Base-by-base conservation (phyloP, 75 land plant species). In the Pinus taeda region DNA sequence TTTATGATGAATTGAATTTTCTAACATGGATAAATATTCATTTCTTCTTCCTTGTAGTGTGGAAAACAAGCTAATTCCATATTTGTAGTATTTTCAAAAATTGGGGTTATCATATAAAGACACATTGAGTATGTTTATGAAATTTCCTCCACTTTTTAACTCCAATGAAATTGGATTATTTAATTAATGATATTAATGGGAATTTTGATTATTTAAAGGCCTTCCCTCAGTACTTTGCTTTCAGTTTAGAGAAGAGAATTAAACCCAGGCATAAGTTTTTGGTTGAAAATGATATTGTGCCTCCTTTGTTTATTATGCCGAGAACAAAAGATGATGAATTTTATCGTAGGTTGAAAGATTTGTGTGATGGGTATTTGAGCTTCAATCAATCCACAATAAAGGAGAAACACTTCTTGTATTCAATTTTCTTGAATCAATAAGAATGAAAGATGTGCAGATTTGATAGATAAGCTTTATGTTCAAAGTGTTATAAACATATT, bases 171-270 rank as follows among this genome's bases (percentile, higher is more conserved):
- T 78, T 79, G 71, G 80, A 84, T 18, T 96, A 86, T 78, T 81
- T 93, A 62, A 77, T 87, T 7, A 79, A 79, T 57, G 94, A 84
- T 30, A 96, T 96, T 92, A 87, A 86, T 61, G 75, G 88, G 75
- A 90, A 78, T 3, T 56, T 91, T 78, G 82, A 72, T 37, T 96
- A 96, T 59, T 57, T 93, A 83, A 82, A 74, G 72, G 83, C 76
- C 60, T 96, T 93, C 63, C 98, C 98, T 17, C 94, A 96, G 80
- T 96, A 85, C 79, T 92, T 93, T 79, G 89, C 94, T 36, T 96
- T 86, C 78, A 96, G 97, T 77, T 79, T 96, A 18, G 89, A 90
- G 78, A 81, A 90, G 61, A 83, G 90, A 84, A 96, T 96, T 14
- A 83, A 80, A 81, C 91, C 93, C 21, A 86, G 98, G 80, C 92